Evolutionary conservation across 768 basidiomycete species (phyloP).

Genomic region (Daedalea quercina): DNA sequence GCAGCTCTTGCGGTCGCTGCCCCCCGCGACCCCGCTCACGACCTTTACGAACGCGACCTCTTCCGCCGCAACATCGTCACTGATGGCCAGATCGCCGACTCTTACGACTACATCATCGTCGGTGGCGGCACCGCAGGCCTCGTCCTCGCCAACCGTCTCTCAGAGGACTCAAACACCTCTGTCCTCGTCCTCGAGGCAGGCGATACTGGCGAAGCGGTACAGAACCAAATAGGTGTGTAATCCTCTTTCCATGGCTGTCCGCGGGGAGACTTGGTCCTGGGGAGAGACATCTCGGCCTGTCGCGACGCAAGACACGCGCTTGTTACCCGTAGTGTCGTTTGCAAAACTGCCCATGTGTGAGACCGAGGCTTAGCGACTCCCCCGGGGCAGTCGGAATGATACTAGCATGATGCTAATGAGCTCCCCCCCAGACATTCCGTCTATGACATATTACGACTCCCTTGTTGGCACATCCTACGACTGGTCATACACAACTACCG

Average conservation of each 20-base stretch:
- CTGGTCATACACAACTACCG: conserved; percentile 45
- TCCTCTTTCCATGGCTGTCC: not conserved
- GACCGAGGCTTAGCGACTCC: not conserved
- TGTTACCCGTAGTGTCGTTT: too few species aligned
- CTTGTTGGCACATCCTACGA: conserved; percentile 43
- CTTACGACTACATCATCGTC: conserved; percentile 51
- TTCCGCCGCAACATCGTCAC: conserved; percentile 34
- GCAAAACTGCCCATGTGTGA: not conserved
- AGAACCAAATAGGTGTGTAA: conserved; percentile 27
- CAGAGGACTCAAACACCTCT: conserved; percentile 36
- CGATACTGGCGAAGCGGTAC: conserved; percentile 34
- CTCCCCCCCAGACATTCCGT: conserved; percentile 37
- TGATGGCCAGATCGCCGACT: conserved; percentile 28
- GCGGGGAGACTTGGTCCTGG: not conserved
- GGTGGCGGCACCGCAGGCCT: conserved; percentile 44
- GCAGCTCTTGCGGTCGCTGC: not conserved
- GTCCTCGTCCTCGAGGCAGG: conserved; percentile 43
- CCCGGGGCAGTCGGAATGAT: not conserved
- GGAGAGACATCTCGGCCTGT: not conserved
- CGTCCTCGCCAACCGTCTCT: conserved; percentile 38
- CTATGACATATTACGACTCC: conserved; percentile 44
- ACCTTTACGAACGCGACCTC: conserved; percentile 2
- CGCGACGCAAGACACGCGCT: not conserved
- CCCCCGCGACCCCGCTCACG: not conserved
- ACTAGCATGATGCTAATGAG: not conserved